Evolutionary conservation across 225 moss, liverwort and hornwort genomes (phyloP), one percentile per base, ranked within the genome.

Genomic region (Bryoerythrophyllum caledonicum): DNA sequence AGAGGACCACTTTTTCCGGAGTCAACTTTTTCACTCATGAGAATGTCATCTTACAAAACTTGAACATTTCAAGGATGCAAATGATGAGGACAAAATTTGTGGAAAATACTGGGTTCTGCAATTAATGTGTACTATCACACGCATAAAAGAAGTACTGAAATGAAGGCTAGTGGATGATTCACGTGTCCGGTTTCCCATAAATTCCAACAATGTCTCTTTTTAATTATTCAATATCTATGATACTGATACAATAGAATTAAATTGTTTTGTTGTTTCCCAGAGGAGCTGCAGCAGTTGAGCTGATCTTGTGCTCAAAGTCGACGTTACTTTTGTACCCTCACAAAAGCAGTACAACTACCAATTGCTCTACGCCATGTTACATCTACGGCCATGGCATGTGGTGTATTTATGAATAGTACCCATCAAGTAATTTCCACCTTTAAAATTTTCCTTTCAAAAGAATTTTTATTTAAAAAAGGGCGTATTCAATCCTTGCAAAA

Each of bases 361-460:
- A 40, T 6, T 63, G 62, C 28, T 54, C 9, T 13, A 64, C 56
- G 17, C 43, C 65, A 35, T 41, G 20, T 19, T 49, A 20, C 67
- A 28, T 24, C 55, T 52, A 60, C 1, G 2, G 59, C 78, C 16
- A 28, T 13, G 28, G 17, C 62, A 52, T 51, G 48, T 17, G 59
- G 27, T 16, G 8, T 52, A 79, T 67, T 67, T 60, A 73, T 79
- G 60, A 32, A 73, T 6, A 23, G 48, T 48, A 67, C 35, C 25
- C 48, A 65, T 30, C 56, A 15, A 24, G 16, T 20, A 16, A 6
- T 28, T 30, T 34, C 28, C 7, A 48, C 21, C 46, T 60, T 14
- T 4, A 0, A 14, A 3, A 14, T 43, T 43, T 13, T 3, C 3
- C 0, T 14, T n/a, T n/a, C n/a, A n/a, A n/a, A n/a, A n/a, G n/a